Base-by-base conservation (phyloP, 495 filamentous ascomycete genomes). In the Daldinia grandis region DNA sequence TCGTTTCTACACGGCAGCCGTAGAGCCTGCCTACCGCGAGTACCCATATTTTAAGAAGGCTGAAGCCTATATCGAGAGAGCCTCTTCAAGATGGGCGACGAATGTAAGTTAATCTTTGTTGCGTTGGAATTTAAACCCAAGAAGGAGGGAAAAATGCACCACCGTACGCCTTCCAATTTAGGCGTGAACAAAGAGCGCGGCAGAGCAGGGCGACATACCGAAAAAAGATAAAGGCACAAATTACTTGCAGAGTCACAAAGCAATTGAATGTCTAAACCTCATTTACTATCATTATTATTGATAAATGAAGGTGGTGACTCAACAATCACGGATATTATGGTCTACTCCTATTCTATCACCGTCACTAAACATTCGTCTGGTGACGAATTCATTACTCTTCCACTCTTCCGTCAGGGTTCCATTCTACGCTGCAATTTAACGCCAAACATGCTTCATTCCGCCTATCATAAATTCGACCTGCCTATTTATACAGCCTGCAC, bases 41-140 rank as follows among this genome's bases (percentile, higher is more conserved):
- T 58, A 42, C 56, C 27, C 47, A 19, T 60, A 58, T 21, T 64
- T 47, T 28, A 31, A 30, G 42, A 65, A 68, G 70, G 70, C 69
- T 72, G 64, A 64, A 55, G 21, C 25, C 19, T 5, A 47, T 8
- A 54, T 37, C 7, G 5, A 50, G 19, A 55, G 17, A 64, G 17
- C 55, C 53, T 60, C 31, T 25, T 53, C 37, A 68, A 65, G 28
- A 73, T 73, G 70, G 56, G 49, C 10, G 49, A 68, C 56, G 69
- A 73, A 68, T 73, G 70, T 73, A 68, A 73, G 70, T 72, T 37
- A 3, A 63, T 64, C 27, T 47, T 53, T 27, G 56, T 59, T 47
- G 8, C 6, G 10, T 38, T 60, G 27, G 35, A 33, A 49, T 37
- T 68, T 30, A 2, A 21, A 55, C 17, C 28, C 30, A 17, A 24